phyloP scores from a whole-genome alignment of 768 basidiomycete species.

The Pluteus cervinus region DNA sequence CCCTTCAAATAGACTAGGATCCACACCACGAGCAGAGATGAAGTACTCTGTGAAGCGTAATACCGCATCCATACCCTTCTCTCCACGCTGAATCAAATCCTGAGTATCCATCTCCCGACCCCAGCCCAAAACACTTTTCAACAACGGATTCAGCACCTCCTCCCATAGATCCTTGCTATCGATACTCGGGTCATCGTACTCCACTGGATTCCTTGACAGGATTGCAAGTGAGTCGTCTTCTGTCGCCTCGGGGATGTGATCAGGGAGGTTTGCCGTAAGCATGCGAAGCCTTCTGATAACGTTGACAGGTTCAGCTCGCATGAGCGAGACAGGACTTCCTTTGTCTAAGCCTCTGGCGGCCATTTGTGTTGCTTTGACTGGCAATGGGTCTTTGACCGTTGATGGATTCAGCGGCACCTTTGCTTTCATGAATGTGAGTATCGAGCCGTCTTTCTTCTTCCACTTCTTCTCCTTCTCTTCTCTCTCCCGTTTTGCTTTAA shows the following conservation, averaged over 20 bases:
- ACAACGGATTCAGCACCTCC: conserved; percentile 9
- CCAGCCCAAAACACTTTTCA: conserved; percentile 16
- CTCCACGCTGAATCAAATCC: conserved; percentile 10
- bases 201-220: conserved; percentile 3
- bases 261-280: conserved; percentile 6
- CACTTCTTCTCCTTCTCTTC: conserved; percentile 6
- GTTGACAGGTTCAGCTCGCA: background rate
- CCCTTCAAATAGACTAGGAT: conserved; percentile 17
- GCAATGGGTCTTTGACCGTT: conserved; percentile 5
- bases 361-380: background rate
- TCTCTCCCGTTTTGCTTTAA: conserved; percentile 7
- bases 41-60: conserved; percentile 15
- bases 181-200: conserved; percentile 6
- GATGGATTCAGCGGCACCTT: conserved; percentile 8
- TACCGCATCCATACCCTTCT: conserved; percentile 16
- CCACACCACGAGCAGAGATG: conserved; percentile 12
- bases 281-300: conserved; percentile 4
- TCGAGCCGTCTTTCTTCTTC: conserved; percentile 5
- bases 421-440: conserved; percentile 8
- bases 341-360: too few relatives aligned
- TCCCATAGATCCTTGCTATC: conserved; percentile 18
- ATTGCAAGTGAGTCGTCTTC: conserved; percentile 7
- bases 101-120: conserved; percentile 11
- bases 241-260: conserved; percentile 7
- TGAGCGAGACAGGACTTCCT: background rate